Percentiles rank a stretch among this genome's conserved stretches.
Evolutionary conservation across 2,329 filamentous ascomycete genomes (phyloP).

Genomic region (Tolypocladium cylindrosporum): DNA sequence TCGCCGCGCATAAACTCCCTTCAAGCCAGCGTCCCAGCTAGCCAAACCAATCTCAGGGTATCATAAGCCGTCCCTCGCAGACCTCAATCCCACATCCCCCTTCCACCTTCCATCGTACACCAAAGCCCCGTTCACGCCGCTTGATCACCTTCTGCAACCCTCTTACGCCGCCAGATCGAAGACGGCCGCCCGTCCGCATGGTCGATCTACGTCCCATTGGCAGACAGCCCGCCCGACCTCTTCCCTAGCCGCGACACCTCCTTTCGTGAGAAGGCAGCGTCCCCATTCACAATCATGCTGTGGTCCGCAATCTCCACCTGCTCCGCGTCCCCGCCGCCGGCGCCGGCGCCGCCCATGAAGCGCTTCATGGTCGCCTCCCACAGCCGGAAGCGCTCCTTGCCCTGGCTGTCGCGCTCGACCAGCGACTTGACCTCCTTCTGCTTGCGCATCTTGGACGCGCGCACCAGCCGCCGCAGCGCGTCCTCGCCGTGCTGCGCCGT

Average conservation of each 20-base stretch:
- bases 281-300: constrained; percentile 55
- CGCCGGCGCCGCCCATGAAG: constrained; percentile 29
- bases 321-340: constrained; percentile 21
- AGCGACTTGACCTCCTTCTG: constrained; percentile 52
- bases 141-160: neutral
- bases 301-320: constrained; percentile 47
- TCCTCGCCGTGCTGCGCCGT: constrained; percentile 54
- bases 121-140: neutral
- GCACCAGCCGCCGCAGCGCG: constrained; percentile 47
- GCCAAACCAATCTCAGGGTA: neutral
- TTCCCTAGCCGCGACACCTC: constrained; percentile 39
- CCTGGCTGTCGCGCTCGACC: constrained; percentile 40
- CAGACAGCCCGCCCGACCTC: constrained; percentile 19
- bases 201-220: constrained; percentile 7
- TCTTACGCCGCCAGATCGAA: neutral
- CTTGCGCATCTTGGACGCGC: constrained; percentile 53
- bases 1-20: neutral
- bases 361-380: constrained; percentile 54
- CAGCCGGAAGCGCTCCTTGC: constrained; percentile 44
- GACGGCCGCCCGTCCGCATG: neutral
- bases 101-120: neutral
- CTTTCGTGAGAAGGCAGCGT: constrained; percentile 40
- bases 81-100: neutral
- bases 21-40: neutral
- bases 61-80: neutral